Evolutionary conservation across 2,329 filamentous ascomycete species (phyloP).

Genomic region (Sclerotinia borealis): DNA sequence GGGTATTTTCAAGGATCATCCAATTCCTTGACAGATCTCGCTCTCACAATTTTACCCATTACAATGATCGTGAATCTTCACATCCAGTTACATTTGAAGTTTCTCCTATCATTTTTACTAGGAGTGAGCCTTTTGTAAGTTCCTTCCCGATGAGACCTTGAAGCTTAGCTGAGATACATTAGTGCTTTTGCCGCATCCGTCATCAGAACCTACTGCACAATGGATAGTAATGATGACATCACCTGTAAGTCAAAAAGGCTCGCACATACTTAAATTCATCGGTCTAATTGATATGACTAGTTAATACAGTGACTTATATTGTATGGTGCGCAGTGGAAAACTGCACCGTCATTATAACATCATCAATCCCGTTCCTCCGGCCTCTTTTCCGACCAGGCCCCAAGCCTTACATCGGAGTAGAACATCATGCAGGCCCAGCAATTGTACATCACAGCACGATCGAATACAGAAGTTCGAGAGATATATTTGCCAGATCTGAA

Average conservation of each 20-base stretch:
- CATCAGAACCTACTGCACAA: conserved; percentile 8
- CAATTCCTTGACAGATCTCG: conserved; percentile 4
- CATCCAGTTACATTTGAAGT: background rate
- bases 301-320: background rate
- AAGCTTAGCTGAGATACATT: background rate
- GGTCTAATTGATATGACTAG: background rate
- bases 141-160: too few relatives aligned
- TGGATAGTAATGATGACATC: background rate
- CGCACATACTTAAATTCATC: background rate
- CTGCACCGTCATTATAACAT: conserved; percentile 8
- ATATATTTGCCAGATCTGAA: background rate
- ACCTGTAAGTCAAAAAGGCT: background rate
- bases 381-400: background rate
- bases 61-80: background rate
- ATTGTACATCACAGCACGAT: background rate
- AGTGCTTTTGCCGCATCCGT: conserved; percentile 3
- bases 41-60: background rate
- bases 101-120: background rate
- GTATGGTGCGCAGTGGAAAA: conserved; percentile 8
- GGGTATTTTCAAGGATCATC: conserved; percentile 1
- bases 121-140: conserved; percentile 7
- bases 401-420: conserved; percentile 3
- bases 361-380: conserved; percentile 4
- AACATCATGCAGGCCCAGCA: background rate
- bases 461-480: background rate